Percentiles rank a stretch among this genome's conserved stretches.
These are phyloP conservation scores for Geotrichum reessii DNA, from an alignment of 1,139 yeast species.

Conservation along the genomic window DNA sequence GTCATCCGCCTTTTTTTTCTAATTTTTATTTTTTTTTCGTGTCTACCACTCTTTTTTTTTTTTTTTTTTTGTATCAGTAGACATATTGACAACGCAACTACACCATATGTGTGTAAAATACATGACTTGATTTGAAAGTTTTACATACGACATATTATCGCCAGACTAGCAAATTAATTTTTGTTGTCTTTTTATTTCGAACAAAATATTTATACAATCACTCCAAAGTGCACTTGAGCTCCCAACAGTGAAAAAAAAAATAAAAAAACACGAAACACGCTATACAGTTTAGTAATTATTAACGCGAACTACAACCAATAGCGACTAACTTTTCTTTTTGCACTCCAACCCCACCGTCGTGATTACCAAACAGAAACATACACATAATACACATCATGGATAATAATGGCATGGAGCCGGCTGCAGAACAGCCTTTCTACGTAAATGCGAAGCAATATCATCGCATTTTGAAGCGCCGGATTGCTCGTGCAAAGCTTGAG, in stretches of 20 bases:
- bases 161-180: not conserved
- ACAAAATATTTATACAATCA: not conserved
- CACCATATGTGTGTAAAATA: not conserved
- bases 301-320: not conserved
- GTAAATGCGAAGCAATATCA: conserved; percentile 98
- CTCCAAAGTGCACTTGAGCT: not conserved
- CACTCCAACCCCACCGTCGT: not conserved
- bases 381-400: conserved; percentile 16
- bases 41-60: not conserved
- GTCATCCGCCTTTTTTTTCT: not conserved
- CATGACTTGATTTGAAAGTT: not conserved
- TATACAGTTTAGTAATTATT: not conserved
- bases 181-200: not conserved
- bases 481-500: conserved; percentile 90
- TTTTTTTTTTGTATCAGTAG: not conserved
- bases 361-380: not conserved
- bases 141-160: not conserved
- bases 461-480: conserved; percentile 83
- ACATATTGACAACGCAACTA: not conserved
- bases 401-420: conserved; percentile 28
- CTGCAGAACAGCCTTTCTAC: conserved; percentile 82
- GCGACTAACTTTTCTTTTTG: not conserved
- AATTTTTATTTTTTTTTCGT: not conserved
- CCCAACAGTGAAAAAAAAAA: not conserved
- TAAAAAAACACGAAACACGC: not conserved